Base-by-base conservation (phyloP, 345 rosid species). In the Turritis glabra region DNA sequence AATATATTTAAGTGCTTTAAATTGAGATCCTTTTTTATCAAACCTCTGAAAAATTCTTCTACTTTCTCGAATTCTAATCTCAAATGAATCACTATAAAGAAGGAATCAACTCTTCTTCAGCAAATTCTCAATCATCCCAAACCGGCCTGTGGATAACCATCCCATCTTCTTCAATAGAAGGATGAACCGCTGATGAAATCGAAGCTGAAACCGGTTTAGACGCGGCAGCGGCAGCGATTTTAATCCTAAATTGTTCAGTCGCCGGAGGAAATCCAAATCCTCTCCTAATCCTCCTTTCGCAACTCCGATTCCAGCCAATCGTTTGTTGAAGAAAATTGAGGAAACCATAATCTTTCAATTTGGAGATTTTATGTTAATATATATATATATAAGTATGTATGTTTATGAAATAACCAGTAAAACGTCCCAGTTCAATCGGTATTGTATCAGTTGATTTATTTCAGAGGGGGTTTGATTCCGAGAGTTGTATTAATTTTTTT, bases 41-140 rank as follows among this genome's bases (percentile, higher is more conserved):
- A 26, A 3, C 4, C 27, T 26, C 27, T 26, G 27, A 26, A 3
- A 25, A 26, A 26, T 26, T 33, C 3, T 33, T 9, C 37, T 33
- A 33, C 0, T 11, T 37, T 37, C 14, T 37, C 13, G 14, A 35
- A 37, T 1, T 11, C 14, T 37, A 30, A 30, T 30, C 33, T 1
- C 33, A 30, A 30, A 30, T 30, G 33, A 30, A 30, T 30, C 33
- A 30, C 33, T 30, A 30, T 8, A 30, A 30, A 30, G 8, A 30
- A 53, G 88, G 73, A 71, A 82, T 59, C 46, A 86, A 80, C 46
- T 76, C 91, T 43, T 72, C 90, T 38, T 78, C 85, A 5, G 80
- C 83, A 0, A 87, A 77, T 43, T 87, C 90, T 94, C 92, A 87
- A 47, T 84, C 93, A 25, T 86, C 89, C 89, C 84, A 81, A 22